Evolutionary conservation across 1,284 basidiomycete genomes (phyloP), one percentile per base, ranked within the genome.

Genomic region (Ganoderma resinaceum): DNA sequence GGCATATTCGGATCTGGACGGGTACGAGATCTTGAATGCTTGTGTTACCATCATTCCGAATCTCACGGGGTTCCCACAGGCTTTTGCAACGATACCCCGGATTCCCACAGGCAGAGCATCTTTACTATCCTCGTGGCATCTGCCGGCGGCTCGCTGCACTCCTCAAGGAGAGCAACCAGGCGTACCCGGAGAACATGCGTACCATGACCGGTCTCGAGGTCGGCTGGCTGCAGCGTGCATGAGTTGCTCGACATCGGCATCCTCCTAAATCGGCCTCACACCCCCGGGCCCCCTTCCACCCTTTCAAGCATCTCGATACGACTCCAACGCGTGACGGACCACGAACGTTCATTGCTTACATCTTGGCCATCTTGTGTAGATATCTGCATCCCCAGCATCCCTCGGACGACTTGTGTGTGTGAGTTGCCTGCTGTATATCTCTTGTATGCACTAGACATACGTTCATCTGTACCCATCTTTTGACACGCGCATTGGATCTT

Each of bases 91-190:
- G 84, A 72, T 91, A 92, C 78, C 92, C 92, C 37, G 91, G 91
- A 23, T 94, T 95, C 78, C 89, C 91, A 12, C 92, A 94, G 78
- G 91, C 93, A n/a, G 93, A 95, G 78, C 88, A 91, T 72, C 82
- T 95, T 11, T 89, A 85, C 64, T 95, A 95, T 73, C 92, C 93
- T 31, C 61, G 61, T 33, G 43, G 40, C 43, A 49, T 62, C 61
- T 95, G 93, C 77, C 85, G 86, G 31, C 86, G 89, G 61, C 77
- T 95, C 26, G 91, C 89, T 0, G 85, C 81, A 9, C 74, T 92
- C 68, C 81, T 95, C 71, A 89, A 84, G 77, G 91, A 94, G 78
- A 63, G 62, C 62, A 63, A 90, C 70, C 79, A 77, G 5, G 86
- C 90, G 4, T 95, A 95, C 76, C 93, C 93, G 0, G 87, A 90